These are phyloP conservation scores for Piper longum DNA, from an alignment of 164 flowering plant genomes.

Conservation along the genomic window DNA sequence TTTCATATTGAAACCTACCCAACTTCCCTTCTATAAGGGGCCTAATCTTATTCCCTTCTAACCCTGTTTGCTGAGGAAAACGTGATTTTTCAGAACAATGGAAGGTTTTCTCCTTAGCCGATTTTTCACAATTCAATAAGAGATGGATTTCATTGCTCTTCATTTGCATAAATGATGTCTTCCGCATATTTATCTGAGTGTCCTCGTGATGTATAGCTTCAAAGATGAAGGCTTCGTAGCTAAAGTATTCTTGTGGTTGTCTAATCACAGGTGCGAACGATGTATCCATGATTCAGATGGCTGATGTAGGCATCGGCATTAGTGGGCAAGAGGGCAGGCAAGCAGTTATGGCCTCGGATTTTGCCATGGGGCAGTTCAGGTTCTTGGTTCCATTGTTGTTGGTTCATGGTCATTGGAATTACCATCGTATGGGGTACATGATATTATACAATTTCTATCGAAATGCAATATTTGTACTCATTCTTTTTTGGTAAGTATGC, in stretches of 20 bases:
- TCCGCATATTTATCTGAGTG: no score
- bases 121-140: no score
- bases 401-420: conserved; percentile 57
- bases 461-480: conserved; percentile 20
- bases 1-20: no score
- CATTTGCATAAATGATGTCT: no score
- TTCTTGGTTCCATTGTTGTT: conserved; percentile 37
- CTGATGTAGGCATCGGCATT: conserved; percentile 32
- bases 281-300: conserved; percentile 35
- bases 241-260: not conserved
- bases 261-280: conserved; percentile 26
- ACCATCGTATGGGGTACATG: conserved; percentile 44
- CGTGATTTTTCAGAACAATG: no score
- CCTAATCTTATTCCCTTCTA: no score
- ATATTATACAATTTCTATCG: conserved; percentile 30
- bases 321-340: conserved; percentile 37
- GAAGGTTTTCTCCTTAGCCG: no score
- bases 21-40: no score
- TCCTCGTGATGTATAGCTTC: not conserved
- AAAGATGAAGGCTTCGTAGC: not conserved
- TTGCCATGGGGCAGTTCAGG: conserved; percentile 49
- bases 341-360: conserved; percentile 51
- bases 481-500: conserved; percentile 40
- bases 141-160: no score
- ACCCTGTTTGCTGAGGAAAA: no score